Evolutionary conservation across 768 basidiomycete genomes (phyloP), one percentile per base, ranked within the genome.

Genomic region (Mycena albidolilacea): DNA sequence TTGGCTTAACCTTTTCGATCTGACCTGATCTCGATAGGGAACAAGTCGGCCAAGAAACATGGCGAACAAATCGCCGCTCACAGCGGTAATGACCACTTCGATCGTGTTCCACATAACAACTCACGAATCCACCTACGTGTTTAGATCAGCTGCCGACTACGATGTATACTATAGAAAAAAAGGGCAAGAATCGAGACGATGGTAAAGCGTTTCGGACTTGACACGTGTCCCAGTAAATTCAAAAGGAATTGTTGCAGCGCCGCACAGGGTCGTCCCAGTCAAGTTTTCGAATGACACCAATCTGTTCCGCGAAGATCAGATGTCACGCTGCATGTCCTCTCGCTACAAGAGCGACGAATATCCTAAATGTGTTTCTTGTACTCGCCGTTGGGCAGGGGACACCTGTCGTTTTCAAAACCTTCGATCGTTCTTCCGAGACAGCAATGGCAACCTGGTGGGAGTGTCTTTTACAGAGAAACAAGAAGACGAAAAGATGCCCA

Each of bases 391-490:
- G 94, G 93, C 93, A 0, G 94, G 94, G 50, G 94, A 95, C 79
- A 95, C 93, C 3, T 95, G 94, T 78, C 91, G 94, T 35, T 95
- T 95, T 82, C 94, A 95, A 80, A 90, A 90, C n/a, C 93, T 95
- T 74, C 90, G 94, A 21, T 93, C 90, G 78, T 92, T 95, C 81
- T 84, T 93, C 77, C 90, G 92, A 73, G 90, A 93, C 71, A 73
- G 81, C 50, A 84, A 90, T 50, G 82, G 87, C 72, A 87, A 87
- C 54, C 88, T 94, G 59, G 85, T 90, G 57, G 92, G 90, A 23
- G 88, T 93, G 65, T 90, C 90, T 75, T 95, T 95, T 76, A 88
- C 90, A 43, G 92, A 92, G 81, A 87, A 86, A 72, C 88, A 89
- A 71, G 88, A 87, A 70, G 82, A 87, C 2, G 48, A 50, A n/a